phyloP scores from a whole-genome alignment of 768 basidiomycete species.

The Russula earlei region DNA sequence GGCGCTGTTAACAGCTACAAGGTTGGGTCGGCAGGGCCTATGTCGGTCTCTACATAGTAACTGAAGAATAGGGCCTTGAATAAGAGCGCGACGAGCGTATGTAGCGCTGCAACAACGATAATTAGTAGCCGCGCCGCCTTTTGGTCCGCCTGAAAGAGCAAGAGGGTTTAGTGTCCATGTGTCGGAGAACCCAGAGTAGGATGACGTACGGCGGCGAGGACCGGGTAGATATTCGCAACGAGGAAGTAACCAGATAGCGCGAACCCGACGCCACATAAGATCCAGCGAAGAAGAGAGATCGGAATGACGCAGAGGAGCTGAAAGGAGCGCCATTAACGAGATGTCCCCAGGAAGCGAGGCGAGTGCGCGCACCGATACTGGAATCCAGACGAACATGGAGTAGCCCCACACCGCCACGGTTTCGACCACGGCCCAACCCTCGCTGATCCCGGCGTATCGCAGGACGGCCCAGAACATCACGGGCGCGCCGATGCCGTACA shows the following conservation, averaged over 20 bases:
- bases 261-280: constrained; percentile 63
- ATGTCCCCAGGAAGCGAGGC: not conserved
- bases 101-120: constrained; percentile 61
- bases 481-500: constrained; percentile 79
- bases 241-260: constrained; percentile 84
- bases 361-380: constrained; percentile 54
- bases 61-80: constrained; percentile 77
- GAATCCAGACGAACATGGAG: constrained; percentile 79
- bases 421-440: constrained; percentile 77
- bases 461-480: constrained; percentile 76
- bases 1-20: constrained; percentile 13
- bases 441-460: constrained; percentile 78
- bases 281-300: constrained; percentile 74
- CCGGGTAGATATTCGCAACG: constrained; percentile 75
- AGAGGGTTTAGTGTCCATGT: not conserved
- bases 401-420: constrained; percentile 77
- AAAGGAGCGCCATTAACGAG: not conserved
- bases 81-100: constrained; percentile 70
- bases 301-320: constrained; percentile 84
- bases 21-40: constrained; percentile 33
- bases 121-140: constrained; percentile 81
- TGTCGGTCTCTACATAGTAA: constrained; percentile 39
- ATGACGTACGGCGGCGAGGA: constrained; percentile 66
- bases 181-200: not conserved
- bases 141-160: constrained; percentile 65